Conservation (phyloP, 352 stramenopile genomes). For the Pythium aristosporum region DNA sequence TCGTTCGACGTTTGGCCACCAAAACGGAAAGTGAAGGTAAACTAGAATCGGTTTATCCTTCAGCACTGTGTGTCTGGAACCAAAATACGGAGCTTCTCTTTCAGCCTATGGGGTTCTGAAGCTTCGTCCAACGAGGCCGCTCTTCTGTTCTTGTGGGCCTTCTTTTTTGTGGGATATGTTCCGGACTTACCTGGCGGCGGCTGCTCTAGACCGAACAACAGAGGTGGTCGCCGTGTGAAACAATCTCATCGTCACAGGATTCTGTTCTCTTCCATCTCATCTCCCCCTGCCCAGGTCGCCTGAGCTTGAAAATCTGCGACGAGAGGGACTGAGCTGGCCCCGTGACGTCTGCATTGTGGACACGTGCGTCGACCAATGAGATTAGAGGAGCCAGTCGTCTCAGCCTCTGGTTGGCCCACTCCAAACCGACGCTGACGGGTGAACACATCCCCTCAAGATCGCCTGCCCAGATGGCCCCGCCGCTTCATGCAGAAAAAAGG, state of each 20-base stretch:
- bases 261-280: conserved; percentile 26
- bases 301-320: conserved; percentile 30
- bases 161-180: conserved; percentile 7
- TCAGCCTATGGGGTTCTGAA: conserved; percentile 9
- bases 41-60: too few relatives aligned
- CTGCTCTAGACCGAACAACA: neutral
- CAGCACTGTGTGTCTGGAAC: conserved; percentile 3
- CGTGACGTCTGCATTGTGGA: conserved; percentile 37
- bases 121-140: neutral
- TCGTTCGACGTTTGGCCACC: conserved; percentile 4
- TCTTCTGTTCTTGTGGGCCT: neutral
- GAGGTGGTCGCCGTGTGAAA: neutral
- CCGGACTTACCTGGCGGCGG: neutral
- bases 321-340: conserved; percentile 14
- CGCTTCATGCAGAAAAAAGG: conserved; percentile 10
- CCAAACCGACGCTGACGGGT: conserved; percentile 8
- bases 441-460: conserved; percentile 20
- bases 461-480: conserved; percentile 7
- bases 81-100: neutral
- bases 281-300: conserved; percentile 5
- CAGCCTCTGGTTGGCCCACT: conserved; percentile 17
- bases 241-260: conserved; percentile 26
- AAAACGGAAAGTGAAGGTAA: conserved; percentile 15
- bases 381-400: neutral
- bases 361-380: conserved; percentile 30